Conservation (phyloP, 2,329 filamentous ascomycete species). For the Aspergillus quadrilineatus region DNA sequence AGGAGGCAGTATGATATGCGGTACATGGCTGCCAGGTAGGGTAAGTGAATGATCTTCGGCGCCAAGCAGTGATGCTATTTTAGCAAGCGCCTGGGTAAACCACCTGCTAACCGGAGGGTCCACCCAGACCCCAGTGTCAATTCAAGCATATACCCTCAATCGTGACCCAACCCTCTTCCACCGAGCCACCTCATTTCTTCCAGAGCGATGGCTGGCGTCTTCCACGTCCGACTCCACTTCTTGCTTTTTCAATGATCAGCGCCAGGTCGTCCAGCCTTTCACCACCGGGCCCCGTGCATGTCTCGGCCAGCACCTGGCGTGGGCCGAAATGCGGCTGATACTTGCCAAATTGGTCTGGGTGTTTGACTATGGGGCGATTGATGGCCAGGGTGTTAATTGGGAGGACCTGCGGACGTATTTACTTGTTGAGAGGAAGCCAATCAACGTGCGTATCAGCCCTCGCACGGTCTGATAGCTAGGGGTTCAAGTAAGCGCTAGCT, state of each 20-base stretch:
- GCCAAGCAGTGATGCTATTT: neutral
- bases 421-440: conserved; percentile 7
- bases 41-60: neutral
- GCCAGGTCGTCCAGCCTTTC: conserved; percentile 48
- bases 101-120: neutral
- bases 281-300: conserved; percentile 72
- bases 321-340: conserved; percentile 4
- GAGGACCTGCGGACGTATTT: conserved; percentile 9
- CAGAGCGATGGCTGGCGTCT: conserved; percentile 8
- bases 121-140: conserved; percentile 3
- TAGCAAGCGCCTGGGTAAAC: no score
- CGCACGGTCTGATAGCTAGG: neutral
- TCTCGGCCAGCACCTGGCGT: conserved; percentile 75
- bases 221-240: neutral
- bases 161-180: conserved; percentile 4
- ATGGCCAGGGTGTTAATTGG: conserved; percentile 2
- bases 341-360: neutral
- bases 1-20: conserved; percentile 2
- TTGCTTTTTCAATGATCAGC: conserved; percentile 4
- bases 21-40: conserved; percentile 5
- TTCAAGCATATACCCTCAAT: conserved; percentile 6
- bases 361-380: conserved; percentile 2
- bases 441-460: conserved; percentile 1
- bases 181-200: neutral
- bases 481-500: neutral